These are phyloP conservation scores for Fusarium cyanostomum DNA, from an alignment of 2,329 filamentous ascomycete genomes.

Conservation along the genomic window DNA sequence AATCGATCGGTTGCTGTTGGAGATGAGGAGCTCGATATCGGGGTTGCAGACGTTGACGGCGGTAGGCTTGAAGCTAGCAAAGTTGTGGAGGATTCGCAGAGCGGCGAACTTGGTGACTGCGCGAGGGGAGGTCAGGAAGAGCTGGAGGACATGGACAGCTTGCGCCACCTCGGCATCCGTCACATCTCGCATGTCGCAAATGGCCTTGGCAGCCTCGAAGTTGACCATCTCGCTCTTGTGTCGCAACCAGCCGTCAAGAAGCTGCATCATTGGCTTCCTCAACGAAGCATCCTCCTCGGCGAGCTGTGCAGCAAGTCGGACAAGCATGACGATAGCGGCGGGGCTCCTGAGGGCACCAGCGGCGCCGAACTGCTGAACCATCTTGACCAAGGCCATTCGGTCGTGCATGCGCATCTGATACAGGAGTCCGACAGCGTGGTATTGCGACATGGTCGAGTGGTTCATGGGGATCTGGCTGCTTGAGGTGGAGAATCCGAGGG, in stretches of 20 bases:
- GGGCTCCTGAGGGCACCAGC: conserved; percentile 95
- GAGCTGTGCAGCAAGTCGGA: conserved; percentile 90
- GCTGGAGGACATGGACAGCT: conserved; percentile 92
- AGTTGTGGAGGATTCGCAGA: conserved; percentile 94
- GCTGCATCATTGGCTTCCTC: conserved; percentile 94
- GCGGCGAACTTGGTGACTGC: conserved; percentile 98
- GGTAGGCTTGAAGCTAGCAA: conserved; percentile 94
- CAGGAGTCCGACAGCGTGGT: conserved; percentile 95
- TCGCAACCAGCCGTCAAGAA: conserved; percentile 94
- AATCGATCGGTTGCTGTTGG: conserved; percentile 96
- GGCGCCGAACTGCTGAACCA: conserved; percentile 98
- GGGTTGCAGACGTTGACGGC: conserved; percentile 94
- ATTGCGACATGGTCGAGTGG: conserved; percentile 97
- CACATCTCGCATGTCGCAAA: conserved; percentile 93
- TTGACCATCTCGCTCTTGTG: conserved; percentile 99
- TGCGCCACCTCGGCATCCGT: conserved; percentile 91
- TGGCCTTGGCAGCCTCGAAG: conserved; percentile 98
- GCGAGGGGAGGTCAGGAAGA: conserved; percentile 95
- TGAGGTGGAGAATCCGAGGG: conserved; percentile 88
- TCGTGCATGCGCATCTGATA: conserved; percentile 99
- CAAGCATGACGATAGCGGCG: conserved; percentile 89
- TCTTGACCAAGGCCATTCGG: conserved; percentile 98
- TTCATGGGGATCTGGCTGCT: conserved; percentile 79
- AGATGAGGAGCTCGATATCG: conserved; percentile 96
- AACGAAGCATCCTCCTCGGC: conserved; percentile 92